Base-by-base conservation (phyloP, 2,329 filamentous ascomycete species). In the Diaporthe vaccinii region DNA sequence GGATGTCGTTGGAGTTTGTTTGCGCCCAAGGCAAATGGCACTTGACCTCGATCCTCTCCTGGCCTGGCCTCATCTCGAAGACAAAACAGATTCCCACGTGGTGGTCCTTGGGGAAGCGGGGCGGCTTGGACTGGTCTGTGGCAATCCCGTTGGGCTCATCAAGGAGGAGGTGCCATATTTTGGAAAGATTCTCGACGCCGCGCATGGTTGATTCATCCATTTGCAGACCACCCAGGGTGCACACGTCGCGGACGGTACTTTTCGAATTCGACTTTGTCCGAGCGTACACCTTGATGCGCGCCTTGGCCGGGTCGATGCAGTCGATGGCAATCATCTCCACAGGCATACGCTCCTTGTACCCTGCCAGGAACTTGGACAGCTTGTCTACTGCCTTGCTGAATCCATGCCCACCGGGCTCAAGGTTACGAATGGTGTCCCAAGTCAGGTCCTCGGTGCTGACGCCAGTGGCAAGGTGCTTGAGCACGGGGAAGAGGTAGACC, bases 261-360 rank as follows among this genome's bases (percentile, higher is more conserved):
- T 39, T 58, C 3, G 74, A 74, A 41, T 76, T 77, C 7, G 58
- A 73, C 0, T 34, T 61, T 14, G 71, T 65, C n/a, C 70, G 75
- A 4, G 73, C 68, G 62, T 78, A 78, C 0, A 77, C 67, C 61
- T 78, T 78, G 22, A 78, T 70, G 20, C 72, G 77, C 34, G 74
- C 71, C 36, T 44, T 61, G 28, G 72, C 31, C 31, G 74, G 77
- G 74, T 69, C 76, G 44, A 73, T 69, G 39, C 69, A 72, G 62
- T 76, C 75, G 58, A 77, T 58, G 55, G 68, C 75, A 22, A 76
- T 44, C 68, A 77, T 75, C 41, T 75, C 75, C 17, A 76, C 65
- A 1, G 70, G 72, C 1, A 25, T 46, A 10, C 31, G 74, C 17
- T 72, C 59, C 14, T 59, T 36, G 9, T 61, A 75, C 5, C 28